Percentiles rank a stretch among this genome's conserved stretches.
Evolutionary conservation across 768 basidiomycete species (phyloP).

Genomic region (Phlebiopsis flavidoalba): DNA sequence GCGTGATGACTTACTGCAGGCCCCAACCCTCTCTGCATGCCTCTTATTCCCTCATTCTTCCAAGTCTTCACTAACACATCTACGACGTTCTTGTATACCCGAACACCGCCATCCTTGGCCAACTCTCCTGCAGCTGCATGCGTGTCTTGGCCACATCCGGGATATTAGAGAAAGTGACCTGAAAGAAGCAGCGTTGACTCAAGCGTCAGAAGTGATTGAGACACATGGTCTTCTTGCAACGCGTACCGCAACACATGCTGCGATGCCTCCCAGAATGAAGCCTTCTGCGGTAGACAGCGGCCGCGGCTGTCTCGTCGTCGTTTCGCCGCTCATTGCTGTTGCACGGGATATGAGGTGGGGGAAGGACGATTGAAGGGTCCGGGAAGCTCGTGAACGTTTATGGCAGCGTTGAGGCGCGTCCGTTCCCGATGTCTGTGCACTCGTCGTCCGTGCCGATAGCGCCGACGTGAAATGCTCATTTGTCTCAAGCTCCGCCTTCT

Average conservation of each 20-base stretch:
- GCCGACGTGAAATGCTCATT: background rate
- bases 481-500: background rate
- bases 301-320: background rate
- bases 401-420: background rate
- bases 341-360: background rate
- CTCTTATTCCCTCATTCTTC: slow-evolving; percentile 82
- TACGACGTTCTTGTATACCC: slow-evolving; percentile 84
- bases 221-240: background rate
- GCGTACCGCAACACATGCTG: slow-evolving; percentile 86
- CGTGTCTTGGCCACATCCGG: slow-evolving; percentile 92
- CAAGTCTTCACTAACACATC: slow-evolving; percentile 84
- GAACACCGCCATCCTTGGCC: slow-evolving; percentile 59
- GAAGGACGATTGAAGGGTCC: background rate
- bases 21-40: slow-evolving; percentile 88
- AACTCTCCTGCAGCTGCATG: slow-evolving; percentile 96
- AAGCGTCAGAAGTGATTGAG: slow-evolving; percentile 11
- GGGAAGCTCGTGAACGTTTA: background rate
- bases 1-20: slow-evolving; percentile 65
- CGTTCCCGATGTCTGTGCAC: background rate
- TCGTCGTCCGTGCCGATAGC: background rate
- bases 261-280: slow-evolving; percentile 86
- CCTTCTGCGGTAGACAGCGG: slow-evolving; percentile 65
- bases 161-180: slow-evolving; percentile 80
- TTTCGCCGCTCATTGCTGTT: slow-evolving; percentile 3
- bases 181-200: background rate